Evolutionary conservation across 1,139 yeast species (phyloP), one percentile per base, ranked within the genome.

Genomic region (Suhomyces coccinellae): DNA sequence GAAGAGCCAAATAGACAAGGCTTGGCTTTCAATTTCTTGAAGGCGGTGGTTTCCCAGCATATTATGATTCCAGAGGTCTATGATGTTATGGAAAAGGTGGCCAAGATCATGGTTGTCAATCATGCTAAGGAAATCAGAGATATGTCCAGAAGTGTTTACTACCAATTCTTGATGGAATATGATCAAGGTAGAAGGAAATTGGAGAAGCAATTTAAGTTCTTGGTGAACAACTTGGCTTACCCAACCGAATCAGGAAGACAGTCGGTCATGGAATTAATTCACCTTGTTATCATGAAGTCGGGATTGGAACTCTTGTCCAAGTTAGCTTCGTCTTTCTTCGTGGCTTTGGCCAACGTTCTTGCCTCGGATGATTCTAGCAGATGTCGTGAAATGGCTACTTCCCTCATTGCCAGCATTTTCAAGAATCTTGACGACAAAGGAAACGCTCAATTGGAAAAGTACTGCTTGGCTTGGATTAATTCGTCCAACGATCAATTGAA

Each of bases 1-100:
- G 95, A 88, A 58, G 97, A 93, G 56, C 96, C 97, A 3, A 85
- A 81, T 54, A 80, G 85, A 49, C 98, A 93, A 64, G 93, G 96
- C 34, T 73, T 88, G 43, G 96, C 97, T 0, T 89, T 91, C 63
- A 82, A 84, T 43, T 90, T 93, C 55, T 66, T 93, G 57, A 86
- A 84, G 53, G 80, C 97, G 0, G 76, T 91, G 26, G 75, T 91
- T 35, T 66, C 86, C 9, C 83, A 85, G 51, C 91, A 84, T 56
- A 71, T 87, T 14, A 73, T 86, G 77, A 71, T 91, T 32, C 93
- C 98, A 0, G 98, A 93, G 61, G 79, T 95, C 3, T 93, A 95
- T 59, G 98, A 91, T 55, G 78, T 87, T 5, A 85, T 93, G 85
- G 96, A 88, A 50, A 77, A 77, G 42, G 85, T 91, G 4, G 78